A percentile compares a stretch with the other conserved stretches of the same genome.
These are phyloP conservation scores for Macrophomina pseudophaseolina DNA, from an alignment of 2,329 filamentous ascomycete genomes.

Conservation along the genomic window DNA sequence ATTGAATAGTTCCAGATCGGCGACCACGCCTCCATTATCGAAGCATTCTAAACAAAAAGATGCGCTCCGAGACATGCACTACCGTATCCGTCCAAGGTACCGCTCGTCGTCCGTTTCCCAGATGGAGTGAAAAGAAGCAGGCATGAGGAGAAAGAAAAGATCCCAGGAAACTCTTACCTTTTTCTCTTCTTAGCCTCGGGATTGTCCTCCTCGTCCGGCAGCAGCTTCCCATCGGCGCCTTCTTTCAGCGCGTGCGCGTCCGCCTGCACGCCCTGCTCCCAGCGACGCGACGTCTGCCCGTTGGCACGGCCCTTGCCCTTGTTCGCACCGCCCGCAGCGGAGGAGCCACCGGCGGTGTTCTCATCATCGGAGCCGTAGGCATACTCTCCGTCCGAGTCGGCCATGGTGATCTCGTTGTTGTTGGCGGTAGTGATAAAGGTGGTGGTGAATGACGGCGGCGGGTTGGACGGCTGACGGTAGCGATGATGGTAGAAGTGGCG, in stretches of 20 bases:
- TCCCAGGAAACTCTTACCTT: constrained; percentile 49
- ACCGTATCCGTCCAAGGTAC: no score
- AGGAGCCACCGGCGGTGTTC: constrained; percentile 43
- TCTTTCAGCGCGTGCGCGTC: constrained; percentile 31
- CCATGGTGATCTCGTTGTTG: constrained; percentile 55
- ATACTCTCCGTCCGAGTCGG: constrained; percentile 75
- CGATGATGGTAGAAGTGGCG: neutral
- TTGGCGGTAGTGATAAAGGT: neutral
- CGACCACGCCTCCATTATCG: no score
- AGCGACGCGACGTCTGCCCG: constrained; percentile 16
- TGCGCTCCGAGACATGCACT: no score
- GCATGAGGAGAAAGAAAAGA: neutral
- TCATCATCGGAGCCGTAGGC: constrained; percentile 69
- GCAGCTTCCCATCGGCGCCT: constrained; percentile 70
- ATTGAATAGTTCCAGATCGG: no score
- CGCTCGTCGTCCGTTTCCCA: no score
- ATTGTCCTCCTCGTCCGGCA: constrained; percentile 71
- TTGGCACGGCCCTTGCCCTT: constrained; percentile 28
- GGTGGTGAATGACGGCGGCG: neutral
- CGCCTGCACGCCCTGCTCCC: constrained; percentile 31
- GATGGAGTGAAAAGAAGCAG: no score
- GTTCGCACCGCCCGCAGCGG: constrained; percentile 40
- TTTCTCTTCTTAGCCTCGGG: constrained; percentile 84
- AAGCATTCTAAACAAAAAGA: no score
- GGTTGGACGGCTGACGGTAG: neutral